Base-by-base conservation (phyloP, 352 stramenopile genomes). In the Globisporangium radiosum region DNA sequence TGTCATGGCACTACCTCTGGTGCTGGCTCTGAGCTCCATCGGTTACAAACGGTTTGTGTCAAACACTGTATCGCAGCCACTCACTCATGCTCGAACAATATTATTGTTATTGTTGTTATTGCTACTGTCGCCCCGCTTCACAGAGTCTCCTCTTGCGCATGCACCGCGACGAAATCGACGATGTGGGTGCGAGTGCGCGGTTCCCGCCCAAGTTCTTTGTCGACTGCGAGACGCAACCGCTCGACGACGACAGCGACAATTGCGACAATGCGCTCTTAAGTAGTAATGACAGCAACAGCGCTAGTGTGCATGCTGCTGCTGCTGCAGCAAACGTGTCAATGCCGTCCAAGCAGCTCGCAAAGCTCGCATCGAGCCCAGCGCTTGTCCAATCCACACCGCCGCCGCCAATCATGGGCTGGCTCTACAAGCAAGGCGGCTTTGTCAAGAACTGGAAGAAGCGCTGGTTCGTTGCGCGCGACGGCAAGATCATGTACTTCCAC, bases 391-490 rank as follows among this genome's bases (percentile, higher is more conserved):
- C 19, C 19, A 66, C 73, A 14, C 52, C 78, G 44, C 33, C 66
- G 14, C 65, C 66, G 50, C 75, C 69, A 2, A 83, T 85, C 70
- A 85, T 87, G 66, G 81, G 80, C 4, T 90, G 78, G 76, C 55
- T 92, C 47, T 82, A 83, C 52, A 90, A 92, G 45, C 75, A 90
- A 62, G 84, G 80, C 42, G 84, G 84, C 3, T 90, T 94, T 36
- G 75, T 94, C 25, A 87, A 88, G 52, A 92, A 87, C 68, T 94
- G 84, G 84, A 94, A 90, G 61, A 85, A 85, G 48, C 73, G 84
- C 48, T 94, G 84, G 84, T 92, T 91, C 65, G 81, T 94, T 8
- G 79, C 81, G 15, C 79, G 78, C 7, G 84, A 92, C 44, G 81
- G 81, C 5, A 86, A 87, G 56, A 76, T 94, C 54, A 92, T 78